These are phyloP conservation scores for Rhizophagus prolifer DNA, from an alignment of 192 early-diverging fungal genomes.

Conservation along the genomic window DNA sequence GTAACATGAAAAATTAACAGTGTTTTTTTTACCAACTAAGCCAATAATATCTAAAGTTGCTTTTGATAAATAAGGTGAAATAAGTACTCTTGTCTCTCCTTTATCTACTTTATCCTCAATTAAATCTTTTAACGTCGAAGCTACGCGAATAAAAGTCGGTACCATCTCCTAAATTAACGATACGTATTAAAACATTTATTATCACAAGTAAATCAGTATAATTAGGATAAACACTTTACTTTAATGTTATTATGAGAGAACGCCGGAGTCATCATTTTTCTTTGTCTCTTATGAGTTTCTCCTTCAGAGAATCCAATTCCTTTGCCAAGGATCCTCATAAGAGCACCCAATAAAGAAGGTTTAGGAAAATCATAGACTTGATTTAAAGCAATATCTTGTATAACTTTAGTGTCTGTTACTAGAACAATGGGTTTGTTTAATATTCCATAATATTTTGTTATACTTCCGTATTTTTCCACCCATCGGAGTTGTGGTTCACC, in stretches of 20 bases:
- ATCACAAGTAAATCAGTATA: constrained; percentile 19
- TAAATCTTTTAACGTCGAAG: constrained; percentile 36
- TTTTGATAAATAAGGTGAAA: constrained; percentile 38
- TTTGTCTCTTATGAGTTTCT: constrained; percentile 47
- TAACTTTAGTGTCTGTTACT: constrained; percentile 49
- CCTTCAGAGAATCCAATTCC: constrained; percentile 56
- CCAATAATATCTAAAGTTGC: constrained; percentile 52
- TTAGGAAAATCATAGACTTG: constrained; percentile 50
- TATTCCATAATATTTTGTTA: constrained; percentile 47
- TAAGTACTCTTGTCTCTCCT: constrained; percentile 33
- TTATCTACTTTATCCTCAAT: constrained; percentile 32
- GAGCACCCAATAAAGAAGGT: constrained; percentile 23
- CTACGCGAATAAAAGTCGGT: constrained; percentile 35
- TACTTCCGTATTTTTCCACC: constrained; percentile 50
- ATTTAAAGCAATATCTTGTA: constrained; percentile 46
- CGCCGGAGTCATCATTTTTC: constrained; percentile 60
- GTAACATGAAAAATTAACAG: background rate
- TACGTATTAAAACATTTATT: too few relatives aligned
- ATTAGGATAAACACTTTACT: constrained; percentile 20
- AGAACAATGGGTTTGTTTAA: constrained; percentile 41
- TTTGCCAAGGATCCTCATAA: constrained; percentile 43
- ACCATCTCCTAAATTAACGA: constrained; percentile 11
- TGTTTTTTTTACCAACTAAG: constrained; percentile 28
- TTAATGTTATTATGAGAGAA: constrained; percentile 48
- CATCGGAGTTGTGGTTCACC: constrained; percentile 39